These are phyloP conservation scores for Parietaria judaica DNA, from an alignment of 306 rosid species.

Conservation along the genomic window DNA sequence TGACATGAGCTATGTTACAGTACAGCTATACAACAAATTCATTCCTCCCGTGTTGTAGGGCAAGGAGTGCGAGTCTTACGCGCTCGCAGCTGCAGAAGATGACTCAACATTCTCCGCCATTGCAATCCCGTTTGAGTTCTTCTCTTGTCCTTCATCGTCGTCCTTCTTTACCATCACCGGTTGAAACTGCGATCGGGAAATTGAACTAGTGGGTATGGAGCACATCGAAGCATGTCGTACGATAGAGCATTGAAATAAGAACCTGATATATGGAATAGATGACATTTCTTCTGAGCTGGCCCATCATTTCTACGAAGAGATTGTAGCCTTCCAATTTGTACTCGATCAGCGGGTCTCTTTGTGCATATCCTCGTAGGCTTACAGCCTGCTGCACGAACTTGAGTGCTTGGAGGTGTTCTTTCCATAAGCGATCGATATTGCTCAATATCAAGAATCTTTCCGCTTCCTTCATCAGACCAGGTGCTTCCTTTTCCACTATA, in stretches of 20 bases:
- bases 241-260: constrained; percentile 11
- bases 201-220: too few relatives aligned
- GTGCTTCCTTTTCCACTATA: constrained; percentile 63
- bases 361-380: constrained; percentile 88
- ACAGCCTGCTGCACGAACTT: constrained; percentile 98
- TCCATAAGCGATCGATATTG: constrained; percentile 92
- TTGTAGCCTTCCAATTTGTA: constrained; percentile 95
- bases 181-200: constrained; percentile 51
- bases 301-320: constrained; percentile 99
- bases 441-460: constrained; percentile 84
- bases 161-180: constrained; percentile 81
- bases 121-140: constrained; percentile 36
- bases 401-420: constrained; percentile 89
- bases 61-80: constrained; percentile 16
- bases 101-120: constrained; percentile 39
- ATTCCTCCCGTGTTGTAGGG: background rate
- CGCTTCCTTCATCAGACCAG: constrained; percentile 90
- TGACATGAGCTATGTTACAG: constrained; percentile 26
- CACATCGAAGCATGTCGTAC: background rate
- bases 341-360: constrained; percentile 92
- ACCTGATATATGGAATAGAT: constrained; percentile 96
- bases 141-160: constrained; percentile 32
- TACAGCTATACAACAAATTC: background rate
- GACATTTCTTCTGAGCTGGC: constrained; percentile 91
- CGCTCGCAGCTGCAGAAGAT: constrained; percentile 41